Evolutionary conservation across 495 filamentous ascomycete genomes (phyloP).

Genomic region (Durotheca rogersii): DNA sequence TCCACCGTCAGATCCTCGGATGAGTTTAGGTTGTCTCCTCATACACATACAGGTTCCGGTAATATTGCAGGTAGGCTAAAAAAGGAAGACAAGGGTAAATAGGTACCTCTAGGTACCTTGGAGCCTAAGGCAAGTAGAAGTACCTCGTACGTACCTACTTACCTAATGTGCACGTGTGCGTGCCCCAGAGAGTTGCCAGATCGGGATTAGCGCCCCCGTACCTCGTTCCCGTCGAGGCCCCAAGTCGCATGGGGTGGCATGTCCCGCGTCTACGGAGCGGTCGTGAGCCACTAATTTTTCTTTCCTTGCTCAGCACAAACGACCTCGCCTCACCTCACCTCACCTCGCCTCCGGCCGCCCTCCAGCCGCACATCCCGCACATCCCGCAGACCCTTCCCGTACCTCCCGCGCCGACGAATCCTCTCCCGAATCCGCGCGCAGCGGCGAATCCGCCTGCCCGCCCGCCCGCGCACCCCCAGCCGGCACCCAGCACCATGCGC

Average conservation of each 20-base stretch:
- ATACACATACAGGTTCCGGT: no score
- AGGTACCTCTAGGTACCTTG: no score
- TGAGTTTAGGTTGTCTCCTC: no score
- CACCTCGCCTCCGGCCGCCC: slow-evolving; percentile 1
- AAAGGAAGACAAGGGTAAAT: no score
- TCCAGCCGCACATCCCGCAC: slow-evolving; percentile 2
- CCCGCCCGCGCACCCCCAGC: no score
- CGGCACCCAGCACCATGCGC: slow-evolving; percentile 23
- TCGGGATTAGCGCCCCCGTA: slow-evolving; percentile 13
- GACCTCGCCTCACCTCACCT: slow-evolving; percentile 22
- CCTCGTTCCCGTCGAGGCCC: slow-evolving; percentile 19
- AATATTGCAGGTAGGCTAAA: no score
- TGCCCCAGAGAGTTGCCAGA: slow-evolving; percentile 24
- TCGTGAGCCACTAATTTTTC: slow-evolving; percentile 27
- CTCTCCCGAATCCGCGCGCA: neutral
- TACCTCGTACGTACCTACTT: neutral
- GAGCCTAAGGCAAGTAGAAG: no score
- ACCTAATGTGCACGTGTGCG: neutral
- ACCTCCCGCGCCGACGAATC: neutral
- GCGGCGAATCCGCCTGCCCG: no score
- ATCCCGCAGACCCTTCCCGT: neutral
- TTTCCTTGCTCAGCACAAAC: slow-evolving; percentile 6
- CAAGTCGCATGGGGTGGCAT: slow-evolving; percentile 28
- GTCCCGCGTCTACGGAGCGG: slow-evolving; percentile 22
- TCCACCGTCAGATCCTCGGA: no score